Evolutionary conservation across 176 grass and related monocot genomes (phyloP), one percentile per base, ranked within the genome.

Genomic region (Lolium rigidum): DNA sequence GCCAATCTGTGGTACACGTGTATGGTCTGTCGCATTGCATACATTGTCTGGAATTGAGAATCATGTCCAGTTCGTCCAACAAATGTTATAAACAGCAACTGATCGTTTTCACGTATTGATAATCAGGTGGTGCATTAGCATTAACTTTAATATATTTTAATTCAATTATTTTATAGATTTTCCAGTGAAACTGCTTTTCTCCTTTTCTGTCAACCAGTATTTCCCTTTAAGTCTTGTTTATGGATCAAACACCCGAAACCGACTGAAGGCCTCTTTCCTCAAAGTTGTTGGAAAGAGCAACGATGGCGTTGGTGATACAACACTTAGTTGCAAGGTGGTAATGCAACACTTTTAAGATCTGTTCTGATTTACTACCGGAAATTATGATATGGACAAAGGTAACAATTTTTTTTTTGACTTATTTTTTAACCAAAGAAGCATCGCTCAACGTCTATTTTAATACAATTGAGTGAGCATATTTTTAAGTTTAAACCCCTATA

Each of bases 1-100:
- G 67, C 85, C 67, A 87, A 73, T 80, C 69, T 80, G 50, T 76
- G 76, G 83, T 85, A 84, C 81, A 84, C 79, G 81, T 85, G 81
- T 91, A 91, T 88, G 89, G 70, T 70, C 76, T 71, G 68, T 85
- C 15, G 76, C 61, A 60, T 60, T 80, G 59, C 70, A n/a, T 81
- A 77, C 82, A 54, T 79, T 57, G 67, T 87, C 39, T 48, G 79
- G 67, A 83, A 83, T 71, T 84, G 70, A 81, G 84, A 88, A 88
- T 91, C 21, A 84, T 76, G 59, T 68, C 26, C 50, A 80, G 51
- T 69, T 84, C 67, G 43, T 77, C 58, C 61, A 20, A 35, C 61
- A 70, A 84, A 87, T 17, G 46, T 35, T 81, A 81, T 47, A 84
- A 63, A 51, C 60, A 80, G 65, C 43, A 87, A 60, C 38, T 70